Base-by-base conservation (phyloP, 2,329 filamentous ascomycete species). In the Phoma sp. region DNA sequence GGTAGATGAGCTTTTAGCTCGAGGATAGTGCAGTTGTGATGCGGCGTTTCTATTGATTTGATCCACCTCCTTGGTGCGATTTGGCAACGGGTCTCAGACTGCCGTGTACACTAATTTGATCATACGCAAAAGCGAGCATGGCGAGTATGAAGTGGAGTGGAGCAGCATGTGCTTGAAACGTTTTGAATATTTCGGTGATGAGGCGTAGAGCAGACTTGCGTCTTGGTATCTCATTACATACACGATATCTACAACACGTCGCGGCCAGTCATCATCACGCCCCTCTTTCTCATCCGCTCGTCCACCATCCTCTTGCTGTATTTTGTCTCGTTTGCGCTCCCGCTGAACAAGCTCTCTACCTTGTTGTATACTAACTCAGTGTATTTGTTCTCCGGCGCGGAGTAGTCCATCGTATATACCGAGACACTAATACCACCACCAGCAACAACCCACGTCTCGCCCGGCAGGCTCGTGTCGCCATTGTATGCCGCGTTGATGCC, bases 401-500 rank as follows among this genome's bases (percentile, higher is more conserved):
- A 76, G 56, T 82, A 83, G 50, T 84, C 81, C 17, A 82, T 75
- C 0, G 79, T 81, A 53, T 82, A 84, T 0, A 82, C 69, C 0
- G 72, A 77, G 2, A 84, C 76, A 47, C 72, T 72, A 2, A 77
- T 67, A 33, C 74, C 78, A 0, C 77, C 78, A 12, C 72, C 68
- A 42, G 76, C 73, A 10, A 83, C 74, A 2, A 83, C 72, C 32
- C 74, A 75, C 1, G 80, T 82, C 74, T 84, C 81, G 0, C 81
- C 80, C 0, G 80, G 79, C n/a, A 84, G 63, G 6, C 65, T 68
- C 63, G 80, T 82, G 48, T 84, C 77, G 1, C 81, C 82, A 42
- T 83, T 83, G 59, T 82, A 78, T 51, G 80, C 83, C 1, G 71
- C 63, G 47, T 83, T 83, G 2, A 80, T 71, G 1, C 78, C 80